phyloP scores from a whole-genome alignment of 257 asterid species.

The Salvia hispanica region DNA sequence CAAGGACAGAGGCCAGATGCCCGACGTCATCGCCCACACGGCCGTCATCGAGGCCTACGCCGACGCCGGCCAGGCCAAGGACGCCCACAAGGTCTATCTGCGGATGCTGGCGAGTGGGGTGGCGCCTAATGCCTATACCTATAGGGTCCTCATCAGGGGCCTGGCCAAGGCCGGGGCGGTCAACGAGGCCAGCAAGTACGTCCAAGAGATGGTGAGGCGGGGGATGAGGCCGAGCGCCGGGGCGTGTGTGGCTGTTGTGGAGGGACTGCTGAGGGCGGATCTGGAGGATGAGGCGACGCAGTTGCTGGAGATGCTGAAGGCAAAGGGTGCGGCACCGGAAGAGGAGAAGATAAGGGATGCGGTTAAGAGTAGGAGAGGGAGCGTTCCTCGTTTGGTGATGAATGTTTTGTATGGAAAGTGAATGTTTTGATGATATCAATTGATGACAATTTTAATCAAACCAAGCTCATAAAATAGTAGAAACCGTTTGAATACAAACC shows the following conservation, averaged over 20 bases:
- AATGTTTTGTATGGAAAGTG: conserved; percentile 45
- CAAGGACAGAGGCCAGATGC: conserved; percentile 73
- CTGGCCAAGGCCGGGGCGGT: conserved; percentile 60
- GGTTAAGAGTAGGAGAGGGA: conserved; percentile 42
- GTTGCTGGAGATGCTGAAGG: conserved; percentile 67
- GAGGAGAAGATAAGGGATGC: conserved; percentile 58
- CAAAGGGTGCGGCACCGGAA: conserved; percentile 55
- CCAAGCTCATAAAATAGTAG: not conserved
- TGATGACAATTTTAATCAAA: too few relatives aligned
- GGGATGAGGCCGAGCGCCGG: conserved; percentile 65
- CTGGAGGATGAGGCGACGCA: conserved; percentile 55
- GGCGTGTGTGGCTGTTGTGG: conserved; percentile 49
- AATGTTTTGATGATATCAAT: conserved; percentile 13
- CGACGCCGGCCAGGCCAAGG: conserved; percentile 66
- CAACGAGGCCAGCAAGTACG: conserved; percentile 57
- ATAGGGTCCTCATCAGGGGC: conserved; percentile 52
- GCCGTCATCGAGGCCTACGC: conserved; percentile 85
- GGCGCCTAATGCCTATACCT: conserved; percentile 73
- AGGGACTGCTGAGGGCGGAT: conserved; percentile 56
- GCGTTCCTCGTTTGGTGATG: conserved; percentile 22
- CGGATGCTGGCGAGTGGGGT: conserved; percentile 78
- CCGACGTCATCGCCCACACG: conserved; percentile 86
- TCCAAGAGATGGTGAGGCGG: conserved; percentile 69
- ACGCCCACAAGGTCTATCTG: conserved; percentile 62
- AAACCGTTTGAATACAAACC: not conserved